phyloP scores from a whole-genome alignment of 164 flowering plant species.

The Tetrastigma voinierianum region DNA sequence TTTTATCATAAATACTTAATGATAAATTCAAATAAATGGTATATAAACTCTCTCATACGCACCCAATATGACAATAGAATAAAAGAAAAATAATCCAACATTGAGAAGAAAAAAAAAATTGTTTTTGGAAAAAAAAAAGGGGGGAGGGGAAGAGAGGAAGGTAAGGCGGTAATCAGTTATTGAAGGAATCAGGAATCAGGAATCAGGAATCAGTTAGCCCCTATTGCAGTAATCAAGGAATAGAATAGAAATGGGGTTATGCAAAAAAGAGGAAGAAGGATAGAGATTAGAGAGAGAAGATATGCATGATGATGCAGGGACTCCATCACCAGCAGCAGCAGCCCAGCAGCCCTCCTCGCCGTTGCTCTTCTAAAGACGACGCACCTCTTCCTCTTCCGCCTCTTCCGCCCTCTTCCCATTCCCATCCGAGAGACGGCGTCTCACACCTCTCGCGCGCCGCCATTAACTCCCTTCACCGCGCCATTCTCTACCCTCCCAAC shows the following conservation, averaged over 20 bases:
- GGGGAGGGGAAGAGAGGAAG: neutral
- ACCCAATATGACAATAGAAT: too few species aligned
- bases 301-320: slow-evolving; percentile 62
- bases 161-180: neutral
- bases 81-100: too few species aligned
- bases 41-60: too few species aligned
- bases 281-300: too few species aligned
- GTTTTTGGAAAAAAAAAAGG: neutral
- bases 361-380: slow-evolving; percentile 63
- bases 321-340: slow-evolving; percentile 89
- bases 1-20: too few species aligned
- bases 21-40: too few species aligned
- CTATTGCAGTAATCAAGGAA: too few species aligned
- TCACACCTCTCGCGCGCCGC: slow-evolving; percentile 71
- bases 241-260: neutral
- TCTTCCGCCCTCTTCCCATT: slow-evolving; percentile 14
- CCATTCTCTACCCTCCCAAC: slow-evolving; percentile 80
- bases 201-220: too few species aligned
- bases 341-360: slow-evolving; percentile 74
- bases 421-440: slow-evolving; percentile 41
- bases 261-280: slow-evolving; percentile 3
- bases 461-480: slow-evolving; percentile 78
- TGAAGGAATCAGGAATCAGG: neutral
- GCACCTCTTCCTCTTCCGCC: slow-evolving; percentile 25
- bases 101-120: neutral